Percentiles rank a stretch among this genome's conserved stretches.
phyloP scores from a whole-genome alignment of 176 grass and related monocot genomes.

The Bothriochloa decipiens region DNA sequence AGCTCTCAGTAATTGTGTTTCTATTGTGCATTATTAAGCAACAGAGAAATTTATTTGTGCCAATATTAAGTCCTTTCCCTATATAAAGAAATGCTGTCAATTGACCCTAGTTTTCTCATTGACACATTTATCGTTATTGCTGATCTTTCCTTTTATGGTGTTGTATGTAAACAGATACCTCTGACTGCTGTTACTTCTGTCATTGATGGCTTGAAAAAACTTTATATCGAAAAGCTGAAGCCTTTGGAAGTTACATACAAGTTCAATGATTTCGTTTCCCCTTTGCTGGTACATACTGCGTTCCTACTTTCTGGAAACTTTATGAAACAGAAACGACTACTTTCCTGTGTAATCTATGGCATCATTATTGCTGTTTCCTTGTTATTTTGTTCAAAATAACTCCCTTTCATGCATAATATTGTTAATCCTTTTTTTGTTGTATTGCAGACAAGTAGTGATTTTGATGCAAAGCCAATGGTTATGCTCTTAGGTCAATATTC shows the following conservation, averaged over 20 bases:
- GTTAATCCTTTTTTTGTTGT: slow-evolving; percentile 29
- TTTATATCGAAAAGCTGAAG: slow-evolving; percentile 95
- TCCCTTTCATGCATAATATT: slow-evolving; percentile 26
- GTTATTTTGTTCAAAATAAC: slow-evolving; percentile 26
- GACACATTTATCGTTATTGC: slow-evolving; percentile 20
- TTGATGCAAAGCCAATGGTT: slow-evolving; percentile 99
- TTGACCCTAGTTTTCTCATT: slow-evolving; percentile 14
- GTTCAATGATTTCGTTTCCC: slow-evolving; percentile 95
- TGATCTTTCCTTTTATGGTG: slow-evolving; percentile 39
- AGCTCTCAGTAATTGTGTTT: slow-evolving; percentile 6
- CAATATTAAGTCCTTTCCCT: slow-evolving; percentile 1
- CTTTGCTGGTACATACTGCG: slow-evolving; percentile 68
- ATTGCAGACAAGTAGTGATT: slow-evolving; percentile 92
- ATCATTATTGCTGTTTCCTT: slow-evolving; percentile 1
- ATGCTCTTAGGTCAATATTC: slow-evolving; percentile 99
- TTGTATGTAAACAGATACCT: slow-evolving; percentile 67
- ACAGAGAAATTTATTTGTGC: neutral
- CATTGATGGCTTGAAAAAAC: slow-evolving; percentile 87
- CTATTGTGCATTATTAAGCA: neutral
- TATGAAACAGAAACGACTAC: neutral
- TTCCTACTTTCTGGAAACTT: slow-evolving; percentile 20
- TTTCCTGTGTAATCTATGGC: slow-evolving; percentile 8
- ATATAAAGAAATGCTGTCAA: slow-evolving; percentile 8
- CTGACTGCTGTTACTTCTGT: slow-evolving; percentile 94
- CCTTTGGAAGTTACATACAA: slow-evolving; percentile 96